Conservation (phyloP, 192 early-diverging fungal genomes). For the Geranomyces michiganensis region DNA sequence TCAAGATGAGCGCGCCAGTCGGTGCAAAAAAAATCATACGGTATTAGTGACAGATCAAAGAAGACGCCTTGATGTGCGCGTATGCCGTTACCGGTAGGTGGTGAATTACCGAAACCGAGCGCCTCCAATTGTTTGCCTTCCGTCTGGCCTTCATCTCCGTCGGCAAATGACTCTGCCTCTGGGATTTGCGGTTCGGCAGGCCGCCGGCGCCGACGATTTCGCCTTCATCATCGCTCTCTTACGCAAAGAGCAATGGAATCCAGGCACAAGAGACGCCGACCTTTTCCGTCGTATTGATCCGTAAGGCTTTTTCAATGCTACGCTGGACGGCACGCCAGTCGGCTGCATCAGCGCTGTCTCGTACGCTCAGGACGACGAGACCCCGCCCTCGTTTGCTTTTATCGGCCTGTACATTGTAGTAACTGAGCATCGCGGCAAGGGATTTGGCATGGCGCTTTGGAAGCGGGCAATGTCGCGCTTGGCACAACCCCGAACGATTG, state of each 20-base stretch:
- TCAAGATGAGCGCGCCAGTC: too few relatives aligned
- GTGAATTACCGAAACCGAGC: too few relatives aligned
- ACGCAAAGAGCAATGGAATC: not conserved
- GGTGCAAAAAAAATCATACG: too few relatives aligned
- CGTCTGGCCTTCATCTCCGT: too few relatives aligned
- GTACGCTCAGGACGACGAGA: not conserved
- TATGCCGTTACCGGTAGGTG: too few relatives aligned
- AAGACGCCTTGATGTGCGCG: too few relatives aligned
- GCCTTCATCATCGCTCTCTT: not conserved
- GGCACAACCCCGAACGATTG: not conserved
- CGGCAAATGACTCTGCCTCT: too few relatives aligned
- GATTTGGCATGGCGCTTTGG: not conserved
- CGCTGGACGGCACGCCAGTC: not conserved
- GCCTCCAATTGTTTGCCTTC: too few relatives aligned
- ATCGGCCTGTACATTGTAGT: conserved; percentile 8
- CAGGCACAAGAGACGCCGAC: not conserved
- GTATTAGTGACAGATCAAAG: too few relatives aligned
- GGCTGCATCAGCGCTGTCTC: conserved; percentile 7
- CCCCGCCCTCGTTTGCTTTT: conserved; percentile 9
- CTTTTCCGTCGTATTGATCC: not conserved
- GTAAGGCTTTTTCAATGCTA: not conserved
- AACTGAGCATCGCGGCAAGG: conserved; percentile 3
- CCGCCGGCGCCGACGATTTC: not conserved
- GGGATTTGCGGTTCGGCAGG: too few relatives aligned
- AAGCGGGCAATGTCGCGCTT: not conserved